Base-by-base conservation (phyloP, 2,329 filamentous ascomycete genomes). In the Thielaviopsis musarum region DNA sequence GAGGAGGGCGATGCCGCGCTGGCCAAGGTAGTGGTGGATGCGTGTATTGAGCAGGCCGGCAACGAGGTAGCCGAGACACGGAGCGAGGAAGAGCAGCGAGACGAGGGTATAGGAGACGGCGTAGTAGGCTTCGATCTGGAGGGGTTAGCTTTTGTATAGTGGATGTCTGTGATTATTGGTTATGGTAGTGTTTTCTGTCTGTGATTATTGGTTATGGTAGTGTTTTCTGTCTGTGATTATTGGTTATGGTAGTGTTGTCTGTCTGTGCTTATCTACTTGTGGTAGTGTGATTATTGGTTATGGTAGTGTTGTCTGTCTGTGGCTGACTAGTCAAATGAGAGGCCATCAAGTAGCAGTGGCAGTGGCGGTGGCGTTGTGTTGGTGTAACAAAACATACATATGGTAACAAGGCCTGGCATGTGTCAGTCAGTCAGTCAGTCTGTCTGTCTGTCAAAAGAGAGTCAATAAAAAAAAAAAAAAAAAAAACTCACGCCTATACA, bases 1-100 rank as follows among this genome's bases (percentile, higher is more conserved):
- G 5, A 88, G 68, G 56, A 87, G 66, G 12, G 86, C 85, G 10
- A 90, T 78, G 10, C 87, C 87, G 17, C 84, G 78, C 66, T 88
- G 86, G 41, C 88, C 87, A 56, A 82, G 73, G 45, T 72, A 73
- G 64, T 83, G 73, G 68, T 87, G 85, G 53, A 88, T 75, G 10
- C 70, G 69, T 66, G 84, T 85, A 68, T 87, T 88, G 56, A 78
- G 67, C 1, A 87, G 69, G 1, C 83, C 83, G 1, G 83, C 82
- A 2, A 77, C 65, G 15, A 80, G 75, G 69, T 87, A 88, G 54
- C 84, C 84, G 2, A 78, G 71, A 55, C 87, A 81, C 0, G 83
- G 83, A 0, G 83, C 77, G 12, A 87, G 72, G 67, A 87, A 88
- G 52, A 87, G 71, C 1, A 85, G 74, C 0, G 84, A 84, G 3